A percentile compares a stretch with the other conserved stretches of the same genome.
phyloP scores from a whole-genome alignment of 2,329 filamentous ascomycete genomes.

The Aspergillus intermedius region DNA sequence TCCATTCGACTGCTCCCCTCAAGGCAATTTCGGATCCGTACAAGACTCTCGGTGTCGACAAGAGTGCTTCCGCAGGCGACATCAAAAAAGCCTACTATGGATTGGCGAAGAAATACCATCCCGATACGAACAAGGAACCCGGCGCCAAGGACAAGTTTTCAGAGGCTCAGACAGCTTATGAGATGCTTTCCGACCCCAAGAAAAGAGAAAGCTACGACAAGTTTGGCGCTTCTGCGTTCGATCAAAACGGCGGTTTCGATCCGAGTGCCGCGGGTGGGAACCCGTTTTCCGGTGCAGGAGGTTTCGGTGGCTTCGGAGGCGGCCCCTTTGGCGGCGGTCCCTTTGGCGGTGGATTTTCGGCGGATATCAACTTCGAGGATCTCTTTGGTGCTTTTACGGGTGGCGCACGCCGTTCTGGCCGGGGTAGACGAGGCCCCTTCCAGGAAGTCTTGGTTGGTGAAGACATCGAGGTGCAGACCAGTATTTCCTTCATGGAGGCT shows the following conservation, averaged over 20 bases:
- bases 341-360: slow-evolving; percentile 62
- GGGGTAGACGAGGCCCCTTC: slow-evolving; percentile 60
- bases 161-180: slow-evolving; percentile 89
- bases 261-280: slow-evolving; percentile 54
- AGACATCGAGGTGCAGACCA: slow-evolving; percentile 89
- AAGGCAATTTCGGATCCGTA: slow-evolving; percentile 80
- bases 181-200: slow-evolving; percentile 83
- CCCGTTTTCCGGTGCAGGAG: slow-evolving; percentile 54
- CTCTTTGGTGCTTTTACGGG: slow-evolving; percentile 82
- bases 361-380: slow-evolving; percentile 92
- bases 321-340: slow-evolving; percentile 45
- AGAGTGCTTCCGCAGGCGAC: slow-evolving; percentile 71
- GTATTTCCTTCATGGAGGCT: slow-evolving; percentile 91
- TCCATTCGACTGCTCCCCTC: slow-evolving; percentile 47
- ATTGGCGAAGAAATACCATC: slow-evolving; percentile 93
- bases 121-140: slow-evolving; percentile 94
- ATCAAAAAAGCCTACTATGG: slow-evolving; percentile 99
- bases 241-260: slow-evolving; percentile 67
- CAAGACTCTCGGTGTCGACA: slow-evolving; percentile 73
- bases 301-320: slow-evolving; percentile 54
- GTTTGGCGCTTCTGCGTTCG: slow-evolving; percentile 74
- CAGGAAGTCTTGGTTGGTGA: slow-evolving; percentile 85
- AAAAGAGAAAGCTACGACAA: slow-evolving; percentile 91
- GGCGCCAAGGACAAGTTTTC: slow-evolving; percentile 91
- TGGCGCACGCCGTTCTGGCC: slow-evolving; percentile 47